Evolutionary conservation across 192 early-diverging fungal genomes (phyloP).

Genomic region (Podila minutissima): DNA sequence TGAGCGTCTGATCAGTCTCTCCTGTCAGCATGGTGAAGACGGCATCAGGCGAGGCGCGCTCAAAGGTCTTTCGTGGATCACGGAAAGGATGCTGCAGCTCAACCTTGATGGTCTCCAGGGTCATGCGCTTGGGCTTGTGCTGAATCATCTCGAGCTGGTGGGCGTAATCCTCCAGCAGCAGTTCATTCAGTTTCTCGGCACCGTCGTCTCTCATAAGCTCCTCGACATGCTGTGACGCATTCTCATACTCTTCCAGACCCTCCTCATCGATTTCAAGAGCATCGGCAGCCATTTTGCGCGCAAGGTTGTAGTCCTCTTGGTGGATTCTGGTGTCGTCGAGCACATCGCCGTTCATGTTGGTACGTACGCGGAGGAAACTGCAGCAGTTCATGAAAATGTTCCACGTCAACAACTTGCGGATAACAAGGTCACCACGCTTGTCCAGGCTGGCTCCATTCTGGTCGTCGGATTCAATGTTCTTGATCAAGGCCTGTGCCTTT

Average conservation of each 20-base stretch:
- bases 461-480: constrained; percentile 63
- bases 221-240: constrained; percentile 84
- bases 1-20: constrained; percentile 78
- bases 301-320: constrained; percentile 94
- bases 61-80: constrained; percentile 76
- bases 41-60: constrained; percentile 61
- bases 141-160: constrained; percentile 79
- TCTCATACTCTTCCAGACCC: constrained; percentile 71
- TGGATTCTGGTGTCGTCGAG: constrained; percentile 96
- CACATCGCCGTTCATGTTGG: constrained; percentile 71
- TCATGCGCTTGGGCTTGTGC: constrained; percentile 82
- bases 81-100: constrained; percentile 87
- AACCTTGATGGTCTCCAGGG: constrained; percentile 85
- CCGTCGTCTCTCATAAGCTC: constrained; percentile 73
- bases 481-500: constrained; percentile 85
- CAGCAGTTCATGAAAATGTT: constrained; percentile 94
- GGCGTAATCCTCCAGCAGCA: constrained; percentile 92
- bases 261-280: constrained; percentile 91
- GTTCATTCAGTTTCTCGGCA: constrained; percentile 82
- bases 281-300: constrained; percentile 96
- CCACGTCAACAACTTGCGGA: constrained; percentile 69
- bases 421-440: constrained; percentile 76
- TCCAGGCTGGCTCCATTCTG: constrained; percentile 42
- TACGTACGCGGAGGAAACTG: constrained; percentile 88
- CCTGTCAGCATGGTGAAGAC: constrained; percentile 89